Evolutionary conservation across 2,329 filamentous ascomycete species (phyloP).

Genomic region (Aschersonia sp.): DNA sequence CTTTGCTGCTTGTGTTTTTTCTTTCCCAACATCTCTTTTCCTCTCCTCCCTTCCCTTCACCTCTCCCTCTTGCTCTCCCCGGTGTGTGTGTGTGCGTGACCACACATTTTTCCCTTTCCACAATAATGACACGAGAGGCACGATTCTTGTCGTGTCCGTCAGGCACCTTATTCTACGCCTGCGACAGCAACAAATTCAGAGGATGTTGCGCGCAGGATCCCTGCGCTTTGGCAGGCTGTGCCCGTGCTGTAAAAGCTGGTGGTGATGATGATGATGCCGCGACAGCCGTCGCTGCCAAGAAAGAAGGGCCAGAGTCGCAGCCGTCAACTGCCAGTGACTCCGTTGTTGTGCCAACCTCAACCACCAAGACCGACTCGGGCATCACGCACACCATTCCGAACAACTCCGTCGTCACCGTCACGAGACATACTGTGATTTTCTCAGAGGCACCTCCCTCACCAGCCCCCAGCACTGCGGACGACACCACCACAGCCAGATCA

Average conservation of each 20-base stretch:
- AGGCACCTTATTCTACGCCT: constrained; percentile 21
- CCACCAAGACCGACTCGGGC: constrained; percentile 19
- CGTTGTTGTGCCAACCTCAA: no score
- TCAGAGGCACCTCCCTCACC: constrained; percentile 11
- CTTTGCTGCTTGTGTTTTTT: no score
- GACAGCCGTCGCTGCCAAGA: no score
- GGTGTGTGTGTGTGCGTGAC: no score
- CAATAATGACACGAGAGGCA: neutral
- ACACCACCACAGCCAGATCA: neutral
- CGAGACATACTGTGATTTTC: constrained; percentile 17
- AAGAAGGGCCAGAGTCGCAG: neutral
- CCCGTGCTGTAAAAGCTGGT: neutral
- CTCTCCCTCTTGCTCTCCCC: no score
- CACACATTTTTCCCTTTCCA: neutral
- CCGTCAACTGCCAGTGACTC: neutral
- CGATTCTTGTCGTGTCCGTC: constrained; percentile 11
- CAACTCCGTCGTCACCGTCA: constrained; percentile 18
- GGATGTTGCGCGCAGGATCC: constrained; percentile 32
- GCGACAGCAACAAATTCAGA: constrained; percentile 18
- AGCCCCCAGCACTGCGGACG: neutral
- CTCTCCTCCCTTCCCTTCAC: no score
- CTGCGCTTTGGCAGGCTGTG: constrained; percentile 15
- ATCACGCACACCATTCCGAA: constrained; percentile 21
- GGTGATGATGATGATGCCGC: neutral
- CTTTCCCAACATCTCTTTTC: no score